Base-by-base conservation (phyloP, 2,329 filamentous ascomycete genomes). In the Sarocladium oryzae region DNA sequence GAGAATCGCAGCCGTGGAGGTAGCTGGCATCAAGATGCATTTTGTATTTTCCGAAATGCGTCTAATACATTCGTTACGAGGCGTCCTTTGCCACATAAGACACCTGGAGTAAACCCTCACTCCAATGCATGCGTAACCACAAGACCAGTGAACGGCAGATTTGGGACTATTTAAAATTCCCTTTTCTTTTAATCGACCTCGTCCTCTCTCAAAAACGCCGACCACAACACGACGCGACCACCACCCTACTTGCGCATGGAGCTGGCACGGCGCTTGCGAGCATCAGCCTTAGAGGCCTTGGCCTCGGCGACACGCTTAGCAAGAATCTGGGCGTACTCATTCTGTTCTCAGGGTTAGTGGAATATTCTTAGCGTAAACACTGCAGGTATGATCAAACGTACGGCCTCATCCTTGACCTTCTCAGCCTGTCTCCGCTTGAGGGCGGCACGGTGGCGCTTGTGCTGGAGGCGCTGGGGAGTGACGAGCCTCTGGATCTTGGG, bases 401-500 rank as follows among this genome's bases (percentile, higher is more conserved):
- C 93, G 70, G 93, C 93, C 82, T 95, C 92, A 73, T 99, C 93
- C 85, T 96, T 96, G 79, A 89, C 84, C 77, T 91, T 88, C 82
- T 99, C 93, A 69, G 91, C 79, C 72, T 90, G 89, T 76, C 93
- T 92, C 75, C 92, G 89, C 90, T 99, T 99, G 79, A 99, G 87
- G 69, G 93, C 92, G 69, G 95, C 80, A 66, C 91, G 84, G 83
- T 97, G 93, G 70, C 93, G 90, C 89, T 97, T 99, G 88, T 96
- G 93, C 85, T 99, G 93, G 71, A 99, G 90, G 75, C 93, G 93
- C 81, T 97, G 93, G 74, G 93, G 93, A 70, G 93, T 99, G 68
- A 99, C 90, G 67, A 99, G 89, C 74, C 93, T 89, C 86, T 99
- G 93, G 79, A 99, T 99, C 84, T 92, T 95, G 76, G 93, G 93